Percentiles rank a stretch among this genome's conserved stretches.
phyloP scores from a whole-genome alignment of 306 rosid genomes.

The Cucumis melo region DNA sequence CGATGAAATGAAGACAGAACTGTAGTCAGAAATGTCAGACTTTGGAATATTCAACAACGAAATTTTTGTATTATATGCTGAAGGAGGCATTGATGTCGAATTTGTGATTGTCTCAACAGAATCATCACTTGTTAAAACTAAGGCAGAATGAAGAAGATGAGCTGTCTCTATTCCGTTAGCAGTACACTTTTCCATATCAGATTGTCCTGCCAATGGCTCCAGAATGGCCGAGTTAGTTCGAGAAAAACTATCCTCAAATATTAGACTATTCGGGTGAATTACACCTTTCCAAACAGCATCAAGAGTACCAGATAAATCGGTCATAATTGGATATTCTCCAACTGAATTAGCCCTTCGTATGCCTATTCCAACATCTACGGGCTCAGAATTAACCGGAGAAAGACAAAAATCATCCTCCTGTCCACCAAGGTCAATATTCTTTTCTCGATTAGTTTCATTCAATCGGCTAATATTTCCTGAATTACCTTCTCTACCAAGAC shows the following conservation, averaged over 20 bases:
- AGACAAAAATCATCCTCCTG: background rate
- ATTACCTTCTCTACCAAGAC: constrained; percentile 6
- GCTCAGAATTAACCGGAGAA: constrained; percentile 17
- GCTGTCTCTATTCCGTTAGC: background rate
- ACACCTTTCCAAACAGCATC: constrained; percentile 85
- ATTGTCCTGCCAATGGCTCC: constrained; percentile 24
- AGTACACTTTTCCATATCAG: constrained; percentile 12
- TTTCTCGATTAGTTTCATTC: constrained; percentile 14
- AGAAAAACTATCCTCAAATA: constrained; percentile 20
- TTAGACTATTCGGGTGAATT: constrained; percentile 27
- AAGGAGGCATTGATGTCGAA: background rate
- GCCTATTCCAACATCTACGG: constrained; percentile 22
- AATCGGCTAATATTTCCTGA: background rate
- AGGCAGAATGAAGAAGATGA: background rate
- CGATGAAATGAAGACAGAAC: constrained; percentile 55
- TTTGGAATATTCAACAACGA: constrained; percentile 40
- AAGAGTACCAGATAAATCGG: constrained; percentile 71
- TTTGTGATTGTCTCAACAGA: background rate
- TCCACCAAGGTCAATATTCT: constrained; percentile 2
- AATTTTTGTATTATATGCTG: background rate
- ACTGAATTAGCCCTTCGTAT: constrained; percentile 52
- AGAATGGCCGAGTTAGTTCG: constrained; percentile 24
- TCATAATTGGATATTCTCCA: constrained; percentile 40
- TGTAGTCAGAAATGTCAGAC: constrained; percentile 39
- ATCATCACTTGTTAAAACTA: background rate